phyloP scores from a whole-genome alignment of 148 eudicot species.

The Camellia lanceoleosa region DNA sequence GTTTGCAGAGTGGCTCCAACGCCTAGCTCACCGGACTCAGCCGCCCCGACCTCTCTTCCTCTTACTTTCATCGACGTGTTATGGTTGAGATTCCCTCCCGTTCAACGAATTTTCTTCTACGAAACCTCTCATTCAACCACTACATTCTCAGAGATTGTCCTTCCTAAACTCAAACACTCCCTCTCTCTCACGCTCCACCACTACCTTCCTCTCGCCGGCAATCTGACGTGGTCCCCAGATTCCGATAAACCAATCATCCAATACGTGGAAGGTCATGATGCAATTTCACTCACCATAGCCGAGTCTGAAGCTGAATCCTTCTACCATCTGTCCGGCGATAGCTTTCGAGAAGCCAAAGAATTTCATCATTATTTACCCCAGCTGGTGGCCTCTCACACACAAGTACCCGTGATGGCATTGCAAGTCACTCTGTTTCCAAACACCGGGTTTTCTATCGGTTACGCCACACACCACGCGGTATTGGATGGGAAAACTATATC shows the following conservation, averaged over 20 bases:
- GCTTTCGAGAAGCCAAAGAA: not conserved
- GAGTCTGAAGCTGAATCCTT: slow-evolving; percentile 2
- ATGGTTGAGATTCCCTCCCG: slow-evolving; percentile 8
- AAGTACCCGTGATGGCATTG: not conserved
- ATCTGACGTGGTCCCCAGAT: slow-evolving; percentile 4
- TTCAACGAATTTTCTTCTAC: slow-evolving; percentile 5
- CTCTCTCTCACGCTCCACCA: slow-evolving; percentile 10
- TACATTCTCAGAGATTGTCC: not conserved
- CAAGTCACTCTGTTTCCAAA: slow-evolving; percentile 20
- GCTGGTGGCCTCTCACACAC: not conserved
- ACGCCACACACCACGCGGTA: slow-evolving; percentile 13
- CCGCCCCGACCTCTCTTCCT: not conserved
- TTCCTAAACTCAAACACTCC: slow-evolving; percentile 9
- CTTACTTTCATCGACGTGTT: slow-evolving; percentile 14
- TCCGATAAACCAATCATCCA: slow-evolving; percentile 4
- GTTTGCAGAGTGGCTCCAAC: not conserved
- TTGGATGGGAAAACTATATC: slow-evolving; percentile 18
- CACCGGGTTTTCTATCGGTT: slow-evolving; percentile 18
- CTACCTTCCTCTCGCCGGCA: slow-evolving; percentile 6
- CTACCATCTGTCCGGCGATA: not conserved
- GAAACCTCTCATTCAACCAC: not conserved
- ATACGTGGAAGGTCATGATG: not conserved
- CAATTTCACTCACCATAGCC: slow-evolving; percentile 2
- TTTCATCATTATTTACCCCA: not conserved
- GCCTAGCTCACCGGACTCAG: not conserved